These are phyloP conservation scores for Bryopsis sp. DNA, from an alignment of 139 green algal species.

Conservation along the genomic window DNA sequence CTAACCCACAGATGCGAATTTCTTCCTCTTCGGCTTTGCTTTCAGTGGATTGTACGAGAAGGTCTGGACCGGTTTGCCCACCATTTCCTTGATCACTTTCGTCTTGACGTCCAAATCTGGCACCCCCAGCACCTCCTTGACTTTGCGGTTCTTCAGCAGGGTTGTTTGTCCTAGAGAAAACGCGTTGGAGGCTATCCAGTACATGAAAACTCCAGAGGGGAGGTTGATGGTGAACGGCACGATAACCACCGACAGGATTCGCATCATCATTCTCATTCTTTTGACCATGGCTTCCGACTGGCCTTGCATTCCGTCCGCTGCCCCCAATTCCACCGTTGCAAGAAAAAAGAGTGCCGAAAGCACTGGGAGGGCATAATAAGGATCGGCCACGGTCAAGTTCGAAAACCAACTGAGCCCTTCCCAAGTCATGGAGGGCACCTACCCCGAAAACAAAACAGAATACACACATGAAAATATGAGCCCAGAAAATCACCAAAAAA, in stretches of 20 bases:
- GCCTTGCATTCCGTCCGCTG: constrained; percentile 5
- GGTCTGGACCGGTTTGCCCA: neutral
- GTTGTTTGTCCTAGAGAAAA: constrained; percentile 32
- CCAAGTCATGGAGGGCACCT: constrained; percentile 8
- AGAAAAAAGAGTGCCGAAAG: neutral
- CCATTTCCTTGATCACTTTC: neutral
- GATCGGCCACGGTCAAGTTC: neutral
- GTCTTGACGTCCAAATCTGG: neutral
- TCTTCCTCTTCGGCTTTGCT: no score
- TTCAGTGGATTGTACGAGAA: no score
- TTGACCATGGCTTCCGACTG: neutral
- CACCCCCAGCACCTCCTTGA: neutral
- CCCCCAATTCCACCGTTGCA: neutral
- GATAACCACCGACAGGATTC: constrained; percentile 10
- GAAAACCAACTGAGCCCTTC: neutral
- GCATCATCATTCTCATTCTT: neutral
- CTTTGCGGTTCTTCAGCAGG: neutral
- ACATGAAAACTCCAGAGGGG: constrained; percentile 40
- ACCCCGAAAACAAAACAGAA: neutral
- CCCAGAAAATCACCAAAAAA: no score
- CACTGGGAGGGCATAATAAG: neutral
- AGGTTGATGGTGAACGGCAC: constrained; percentile 15
- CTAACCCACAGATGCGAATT: no score
- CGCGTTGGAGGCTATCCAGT: constrained; percentile 47
- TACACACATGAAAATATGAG: neutral